Evolutionary conservation across 1,139 yeast genomes (phyloP).

Genomic region (Yamadazyma dushanensis): DNA sequence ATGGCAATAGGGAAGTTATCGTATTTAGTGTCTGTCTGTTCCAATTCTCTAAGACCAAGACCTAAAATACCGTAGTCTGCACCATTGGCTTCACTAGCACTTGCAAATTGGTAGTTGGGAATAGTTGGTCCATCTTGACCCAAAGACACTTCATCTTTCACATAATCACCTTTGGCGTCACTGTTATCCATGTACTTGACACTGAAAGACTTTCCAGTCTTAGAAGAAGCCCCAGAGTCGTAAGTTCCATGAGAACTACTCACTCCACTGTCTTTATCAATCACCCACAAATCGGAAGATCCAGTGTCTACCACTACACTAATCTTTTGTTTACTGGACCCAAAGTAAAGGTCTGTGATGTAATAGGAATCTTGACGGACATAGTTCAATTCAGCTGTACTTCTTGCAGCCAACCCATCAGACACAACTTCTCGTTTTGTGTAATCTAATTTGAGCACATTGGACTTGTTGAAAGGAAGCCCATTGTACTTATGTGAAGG

Average conservation of each 20-base stretch:
- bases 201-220: constrained; percentile 31
- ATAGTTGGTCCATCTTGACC: constrained; percentile 9
- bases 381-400: neutral
- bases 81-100: constrained; percentile 5
- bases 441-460: constrained; percentile 1
- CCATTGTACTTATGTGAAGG: too few relatives aligned
- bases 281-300: constrained; percentile 32
- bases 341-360: constrained; percentile 3
- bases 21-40: constrained; percentile 9
- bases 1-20: constrained; percentile 22
- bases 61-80: constrained; percentile 5
- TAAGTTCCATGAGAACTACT: constrained; percentile 5
- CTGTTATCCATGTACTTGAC: constrained; percentile 63
- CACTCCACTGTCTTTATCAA: constrained; percentile 1
- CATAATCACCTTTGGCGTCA: constrained; percentile 62
- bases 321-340: constrained; percentile 15
- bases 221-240: constrained; percentile 10
- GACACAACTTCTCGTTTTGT: neutral
- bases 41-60: constrained; percentile 1
- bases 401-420: neutral
- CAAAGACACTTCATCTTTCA: constrained; percentile 37
- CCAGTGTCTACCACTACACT: constrained; percentile 29
- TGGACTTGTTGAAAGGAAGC: too few relatives aligned
- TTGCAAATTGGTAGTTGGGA: constrained; percentile 7
- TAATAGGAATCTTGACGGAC: constrained; percentile 1